Evolutionary conservation across 2,329 filamentous ascomycete genomes (phyloP), one percentile per base, ranked within the genome.

Genomic region (Sphaerulina populicola): DNA sequence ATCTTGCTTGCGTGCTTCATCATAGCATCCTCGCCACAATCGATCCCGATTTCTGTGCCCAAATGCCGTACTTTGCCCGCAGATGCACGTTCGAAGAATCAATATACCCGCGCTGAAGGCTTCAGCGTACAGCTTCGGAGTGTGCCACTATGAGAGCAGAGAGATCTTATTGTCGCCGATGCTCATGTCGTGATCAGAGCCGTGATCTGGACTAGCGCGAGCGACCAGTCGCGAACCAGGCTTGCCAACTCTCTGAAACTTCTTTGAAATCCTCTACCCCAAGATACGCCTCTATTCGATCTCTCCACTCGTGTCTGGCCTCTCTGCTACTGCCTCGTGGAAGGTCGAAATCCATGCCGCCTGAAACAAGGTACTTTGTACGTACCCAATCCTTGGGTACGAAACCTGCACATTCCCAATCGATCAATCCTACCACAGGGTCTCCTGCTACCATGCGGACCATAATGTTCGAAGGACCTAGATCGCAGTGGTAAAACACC

Each of bases 371-470:
- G 23, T 38, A 47, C 21, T 47, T 38, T 10, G 44, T 47, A 6
- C 29, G 33, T 10, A 47, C 37, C 44, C 44, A 47, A n/a, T n/a
- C 21, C 33, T 10, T n/a, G 2, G 44, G 44, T 12, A 47, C 29
- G 44, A 47, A 47, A 10, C 33, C 44, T 14, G 33, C 33, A 21
- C 44, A 47, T 21, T 47, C 44, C 44, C 44, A 47, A 27, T 47
- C 44, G 44, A 47, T 47, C 4, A 47, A 3, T 38, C 44, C 44
- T 10, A 47, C 18, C 6, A 7, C 6, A 3, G n/a, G 9, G 3
- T 31, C 18, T 6, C 9, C 14, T 3, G 44, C 9, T 15, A 1
- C 8, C 5, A 18, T 41, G 3, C 8, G 38, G 2, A 41, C 18
- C 10, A 41, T 12, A 4, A 41, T 21, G 6, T 41, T 41, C 2